Percentiles rank a stretch among this genome's conserved stretches.
Conservation (phyloP, 306 rosid species). For the Fragaria ananassa region DNA sequence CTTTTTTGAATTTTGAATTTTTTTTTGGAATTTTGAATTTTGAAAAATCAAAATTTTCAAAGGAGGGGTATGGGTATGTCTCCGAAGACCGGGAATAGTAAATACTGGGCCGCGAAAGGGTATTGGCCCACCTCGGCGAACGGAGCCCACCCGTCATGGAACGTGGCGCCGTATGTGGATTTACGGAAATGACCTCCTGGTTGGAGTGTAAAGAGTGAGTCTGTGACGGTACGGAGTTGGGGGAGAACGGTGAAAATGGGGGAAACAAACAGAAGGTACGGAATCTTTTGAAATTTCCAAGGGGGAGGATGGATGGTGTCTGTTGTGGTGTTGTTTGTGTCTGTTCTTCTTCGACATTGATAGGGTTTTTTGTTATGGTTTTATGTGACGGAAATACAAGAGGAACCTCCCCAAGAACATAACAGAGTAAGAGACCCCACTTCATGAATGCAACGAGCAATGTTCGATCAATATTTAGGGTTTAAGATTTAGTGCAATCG, state of each 20-base stretch:
- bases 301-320: neutral
- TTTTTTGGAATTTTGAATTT: conserved; percentile 12
- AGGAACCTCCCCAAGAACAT: neutral
- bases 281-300: conserved; percentile 41
- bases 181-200: neutral
- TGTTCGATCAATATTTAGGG: neutral
- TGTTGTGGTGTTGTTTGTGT: neutral
- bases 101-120: neutral
- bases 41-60: conserved; percentile 9
- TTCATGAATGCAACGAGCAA: neutral
- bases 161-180: neutral
- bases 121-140: neutral
- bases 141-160: conserved; percentile 3
- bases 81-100: neutral
- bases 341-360: neutral
- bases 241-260: neutral
- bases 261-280: conserved; percentile 24
- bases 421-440: neutral
- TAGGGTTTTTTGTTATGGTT: neutral
- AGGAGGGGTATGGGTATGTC: neutral
- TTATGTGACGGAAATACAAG: neutral
- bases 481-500: neutral
- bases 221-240: conserved; percentile 20
- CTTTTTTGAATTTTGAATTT: conserved; percentile 24
- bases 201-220: neutral